phyloP scores from a whole-genome alignment of 208 protist genomes.

The Zelonia costaricensis region DNA sequence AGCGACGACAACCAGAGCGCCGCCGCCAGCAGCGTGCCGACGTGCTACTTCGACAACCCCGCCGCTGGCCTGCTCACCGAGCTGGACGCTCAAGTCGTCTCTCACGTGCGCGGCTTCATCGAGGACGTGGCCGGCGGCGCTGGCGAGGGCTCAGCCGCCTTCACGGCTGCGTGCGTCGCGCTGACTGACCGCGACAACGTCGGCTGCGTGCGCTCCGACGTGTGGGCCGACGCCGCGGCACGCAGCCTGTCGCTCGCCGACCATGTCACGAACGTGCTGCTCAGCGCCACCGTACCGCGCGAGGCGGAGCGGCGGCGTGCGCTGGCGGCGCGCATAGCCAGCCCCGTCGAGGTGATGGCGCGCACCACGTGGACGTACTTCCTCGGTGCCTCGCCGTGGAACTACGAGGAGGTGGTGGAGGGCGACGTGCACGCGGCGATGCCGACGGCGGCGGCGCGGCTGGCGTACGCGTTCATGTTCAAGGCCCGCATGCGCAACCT shows the following conservation, averaged over 20 bases:
- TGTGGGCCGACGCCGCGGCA: constrained; percentile 12
- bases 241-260: constrained; percentile 24
- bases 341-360: constrained; percentile 5
- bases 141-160: not conserved
- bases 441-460: constrained; percentile 21
- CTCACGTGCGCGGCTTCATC: constrained; percentile 21
- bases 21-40: not conserved
- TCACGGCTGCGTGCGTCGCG: constrained; percentile 18
- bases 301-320: constrained; percentile 12
- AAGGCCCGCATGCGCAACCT: constrained; percentile 47
- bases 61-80: constrained; percentile 12
- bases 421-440: constrained; percentile 7
- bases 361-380: constrained; percentile 34
- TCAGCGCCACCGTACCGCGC: constrained; percentile 18
- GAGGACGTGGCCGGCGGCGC: constrained; percentile 9
- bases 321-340: not conserved
- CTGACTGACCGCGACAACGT: constrained; percentile 38
- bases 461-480: constrained; percentile 51
- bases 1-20: not conserved
- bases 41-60: constrained; percentile 22
- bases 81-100: constrained; percentile 26
- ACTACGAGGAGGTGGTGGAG: constrained; percentile 30
- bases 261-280: constrained; percentile 34
- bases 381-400: constrained; percentile 46
- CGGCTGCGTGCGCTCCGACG: constrained; percentile 19